A percentile compares a stretch with the other conserved stretches of the same genome.
These are phyloP conservation scores for Fusarium odoratissimum DNA, from an alignment of 2,329 filamentous ascomycete genomes.

Conservation along the genomic window DNA sequence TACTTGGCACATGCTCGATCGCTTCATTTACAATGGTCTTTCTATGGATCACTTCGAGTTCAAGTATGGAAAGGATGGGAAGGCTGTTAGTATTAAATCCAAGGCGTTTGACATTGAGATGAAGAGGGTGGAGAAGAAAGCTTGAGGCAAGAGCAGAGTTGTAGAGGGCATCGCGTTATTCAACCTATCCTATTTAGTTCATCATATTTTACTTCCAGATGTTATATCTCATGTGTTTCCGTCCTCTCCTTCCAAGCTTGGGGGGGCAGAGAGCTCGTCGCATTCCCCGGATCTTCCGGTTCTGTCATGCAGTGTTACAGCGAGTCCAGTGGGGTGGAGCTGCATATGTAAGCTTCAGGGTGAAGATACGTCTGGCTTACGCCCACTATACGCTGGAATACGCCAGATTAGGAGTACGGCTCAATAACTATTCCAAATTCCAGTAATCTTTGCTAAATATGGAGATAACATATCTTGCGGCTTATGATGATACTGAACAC, in stretches of 20 bases:
- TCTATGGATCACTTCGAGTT: constrained; percentile 21
- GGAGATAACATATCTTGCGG: background rate
- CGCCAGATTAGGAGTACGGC: fast-evolving
- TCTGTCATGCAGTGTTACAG: background rate
- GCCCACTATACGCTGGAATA: background rate
- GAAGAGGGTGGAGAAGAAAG: background rate
- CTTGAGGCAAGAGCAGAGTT: background rate
- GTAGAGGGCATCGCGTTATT: fast-evolving
- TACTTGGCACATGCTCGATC: constrained; percentile 8
- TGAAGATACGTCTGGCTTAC: background rate
- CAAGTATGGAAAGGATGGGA: background rate
- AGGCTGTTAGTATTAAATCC: background rate
- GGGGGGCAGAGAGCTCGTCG: fast-evolving
- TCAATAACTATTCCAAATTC: fast-evolving
- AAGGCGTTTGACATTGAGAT: constrained; percentile 7
- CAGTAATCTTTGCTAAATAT: fast-evolving
- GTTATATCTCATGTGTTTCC: too few species aligned
- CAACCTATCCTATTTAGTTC: fast-evolving
- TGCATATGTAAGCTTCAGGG: background rate
- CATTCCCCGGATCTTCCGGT: background rate
- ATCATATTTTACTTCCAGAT: fast-evolving
- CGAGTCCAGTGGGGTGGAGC: background rate
- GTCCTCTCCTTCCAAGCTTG: too few species aligned
- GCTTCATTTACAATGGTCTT: background rate
- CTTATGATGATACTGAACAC: fast-evolving